Percentiles rank a stretch among this genome's conserved stretches.
Conservation (phyloP, 2,329 filamentous ascomycete genomes). For the Ophiostoma populinum region DNA sequence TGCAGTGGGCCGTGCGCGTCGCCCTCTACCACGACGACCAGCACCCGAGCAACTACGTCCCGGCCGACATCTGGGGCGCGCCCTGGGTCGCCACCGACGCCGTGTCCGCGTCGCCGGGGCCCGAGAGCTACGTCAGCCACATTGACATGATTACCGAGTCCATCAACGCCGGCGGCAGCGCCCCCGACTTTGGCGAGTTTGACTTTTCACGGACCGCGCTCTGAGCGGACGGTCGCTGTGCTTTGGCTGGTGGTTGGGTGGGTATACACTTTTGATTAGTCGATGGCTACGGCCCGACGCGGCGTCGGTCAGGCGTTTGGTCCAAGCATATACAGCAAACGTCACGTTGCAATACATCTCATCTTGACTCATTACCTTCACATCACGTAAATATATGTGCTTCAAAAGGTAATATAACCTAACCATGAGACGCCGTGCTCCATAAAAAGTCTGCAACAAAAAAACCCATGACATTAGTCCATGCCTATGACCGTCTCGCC, state of each 20-base stretch:
- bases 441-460: conserved; percentile 4
- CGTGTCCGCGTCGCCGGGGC: background rate
- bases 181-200: conserved; percentile 5
- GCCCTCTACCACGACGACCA: conserved; percentile 35
- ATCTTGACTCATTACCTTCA: no score
- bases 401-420: background rate
- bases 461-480: background rate
- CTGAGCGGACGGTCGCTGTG: background rate
- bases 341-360: no score
- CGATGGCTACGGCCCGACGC: no score
- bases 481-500: conserved; percentile 17
- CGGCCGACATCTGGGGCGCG: conserved; percentile 32
- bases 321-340: no score
- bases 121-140: conserved; percentile 22
- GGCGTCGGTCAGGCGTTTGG: no score
- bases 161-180: conserved; percentile 7
- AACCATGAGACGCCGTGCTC: conserved; percentile 6
- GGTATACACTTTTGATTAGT: no score
- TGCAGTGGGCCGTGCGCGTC: conserved; percentile 43
- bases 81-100: conserved; percentile 1
- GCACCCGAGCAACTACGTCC: conserved; percentile 29
- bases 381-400: no score
- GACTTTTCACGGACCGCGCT: conserved; percentile 3
- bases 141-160: conserved; percentile 29
- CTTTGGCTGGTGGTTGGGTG: background rate